Evolutionary conservation across 371 early-diverging fungal species (phyloP).

Genomic region (Rhizopus microsporus): DNA sequence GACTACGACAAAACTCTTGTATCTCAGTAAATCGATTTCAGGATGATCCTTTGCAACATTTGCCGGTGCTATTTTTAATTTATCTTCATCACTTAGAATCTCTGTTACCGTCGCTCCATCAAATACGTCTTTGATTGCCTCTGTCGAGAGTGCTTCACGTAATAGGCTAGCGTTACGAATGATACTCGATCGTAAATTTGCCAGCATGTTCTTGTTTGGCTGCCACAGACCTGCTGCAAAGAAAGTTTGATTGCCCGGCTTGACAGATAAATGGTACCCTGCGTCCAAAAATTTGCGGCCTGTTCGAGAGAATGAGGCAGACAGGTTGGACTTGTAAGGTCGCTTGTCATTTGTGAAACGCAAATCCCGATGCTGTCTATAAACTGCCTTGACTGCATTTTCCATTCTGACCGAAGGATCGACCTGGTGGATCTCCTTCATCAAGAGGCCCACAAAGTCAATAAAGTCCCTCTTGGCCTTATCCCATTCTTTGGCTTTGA

Average conservation of each 20-base stretch:
- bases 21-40: constrained; percentile 52
- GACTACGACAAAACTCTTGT: constrained; percentile 44
- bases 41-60: constrained; percentile 50
- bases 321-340: constrained; percentile 54
- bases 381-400: constrained; percentile 52
- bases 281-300: constrained; percentile 54
- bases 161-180: constrained; percentile 43
- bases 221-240: constrained; percentile 55
- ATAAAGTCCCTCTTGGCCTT: constrained; percentile 46
- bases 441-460: constrained; percentile 52
- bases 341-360: constrained; percentile 60
- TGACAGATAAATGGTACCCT: constrained; percentile 49
- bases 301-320: constrained; percentile 50
- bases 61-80: constrained; percentile 27
- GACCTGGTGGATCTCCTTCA: constrained; percentile 40
- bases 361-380: constrained; percentile 58
- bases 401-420: constrained; percentile 50
- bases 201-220: constrained; percentile 30
- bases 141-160: constrained; percentile 44
- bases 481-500: constrained; percentile 38
- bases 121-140: constrained; percentile 44
- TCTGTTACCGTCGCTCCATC: constrained; percentile 42
- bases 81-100: constrained; percentile 32
- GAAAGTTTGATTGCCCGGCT: constrained; percentile 40
- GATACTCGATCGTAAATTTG: constrained; percentile 45